A percentile compares a stretch with the other conserved stretches of the same genome.
phyloP scores from a whole-genome alignment of 2,329 filamentous ascomycete species.

The Aspergillus sp. region DNA sequence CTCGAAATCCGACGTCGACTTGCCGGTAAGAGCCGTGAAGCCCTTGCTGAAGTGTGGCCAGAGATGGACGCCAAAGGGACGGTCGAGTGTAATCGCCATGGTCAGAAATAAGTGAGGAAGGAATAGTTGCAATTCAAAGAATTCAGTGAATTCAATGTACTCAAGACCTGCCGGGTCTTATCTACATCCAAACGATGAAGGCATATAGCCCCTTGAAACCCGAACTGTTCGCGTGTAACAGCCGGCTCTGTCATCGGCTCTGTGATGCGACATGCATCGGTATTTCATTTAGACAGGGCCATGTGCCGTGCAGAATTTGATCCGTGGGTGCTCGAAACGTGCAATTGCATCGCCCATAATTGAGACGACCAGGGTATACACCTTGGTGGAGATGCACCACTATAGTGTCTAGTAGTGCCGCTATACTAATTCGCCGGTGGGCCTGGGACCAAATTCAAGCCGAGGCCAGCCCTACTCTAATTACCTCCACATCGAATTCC shows the following conservation, averaged over 20 bases:
- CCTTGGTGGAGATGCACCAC: not conserved
- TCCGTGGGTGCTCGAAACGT: too few species aligned
- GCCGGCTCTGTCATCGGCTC: not conserved
- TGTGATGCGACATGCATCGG: not conserved
- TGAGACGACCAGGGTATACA: too few species aligned
- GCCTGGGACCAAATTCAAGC: not conserved
- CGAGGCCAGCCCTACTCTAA: not conserved
- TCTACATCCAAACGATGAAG: not conserved
- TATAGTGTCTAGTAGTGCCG: too few species aligned
- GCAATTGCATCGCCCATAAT: too few species aligned
- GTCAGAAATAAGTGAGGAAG: conserved; percentile 24
- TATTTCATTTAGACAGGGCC: too few species aligned
- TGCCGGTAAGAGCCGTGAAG: conserved; percentile 74
- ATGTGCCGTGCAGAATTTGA: too few species aligned
- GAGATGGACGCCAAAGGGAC: conserved; percentile 84
- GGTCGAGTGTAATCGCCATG: conserved; percentile 73
- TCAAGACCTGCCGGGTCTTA: not conserved
- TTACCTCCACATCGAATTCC: too few species aligned
- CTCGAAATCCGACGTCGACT: conserved; percentile 79
- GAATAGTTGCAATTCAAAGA: not conserved
- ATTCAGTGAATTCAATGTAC: too few species aligned
- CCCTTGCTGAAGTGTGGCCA: conserved; percentile 94
- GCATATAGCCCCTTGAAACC: not conserved
- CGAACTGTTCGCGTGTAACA: not conserved
- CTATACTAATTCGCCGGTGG: not conserved